These are phyloP conservation scores for Pittosporum tobira DNA, from an alignment of 129 eudicot species.

Conservation along the genomic window DNA sequence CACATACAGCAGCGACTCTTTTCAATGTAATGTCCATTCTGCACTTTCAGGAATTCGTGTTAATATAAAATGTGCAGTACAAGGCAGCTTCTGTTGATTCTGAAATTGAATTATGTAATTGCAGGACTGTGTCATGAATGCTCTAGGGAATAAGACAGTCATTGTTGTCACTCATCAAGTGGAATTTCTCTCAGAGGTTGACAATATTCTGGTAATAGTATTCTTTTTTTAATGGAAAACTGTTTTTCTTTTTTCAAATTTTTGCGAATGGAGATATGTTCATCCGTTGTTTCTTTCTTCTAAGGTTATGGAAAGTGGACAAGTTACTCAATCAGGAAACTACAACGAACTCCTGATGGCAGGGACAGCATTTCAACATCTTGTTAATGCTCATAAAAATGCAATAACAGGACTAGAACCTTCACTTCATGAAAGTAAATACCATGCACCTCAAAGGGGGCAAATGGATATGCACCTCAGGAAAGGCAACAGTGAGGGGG, in stretches of 20 bases:
- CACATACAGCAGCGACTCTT: constrained; percentile 78
- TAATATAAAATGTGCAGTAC: no score
- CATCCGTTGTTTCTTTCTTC: neutral
- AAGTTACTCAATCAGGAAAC: constrained; percentile 60
- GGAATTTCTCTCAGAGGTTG: constrained; percentile 63
- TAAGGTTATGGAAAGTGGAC: constrained; percentile 66
- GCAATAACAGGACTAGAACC: constrained; percentile 38
- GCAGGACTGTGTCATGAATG: constrained; percentile 73
- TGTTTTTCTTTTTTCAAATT: no score
- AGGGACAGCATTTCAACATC: constrained; percentile 62
- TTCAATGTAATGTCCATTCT: constrained; percentile 36
- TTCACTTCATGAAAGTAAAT: constrained; percentile 15
- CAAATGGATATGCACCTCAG: constrained; percentile 1
- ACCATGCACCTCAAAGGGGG: neutral
- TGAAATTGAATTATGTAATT: constrained; percentile 12
- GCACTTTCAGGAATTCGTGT: neutral
- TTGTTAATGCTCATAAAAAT: constrained; percentile 61
- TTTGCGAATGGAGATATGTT: neutral
- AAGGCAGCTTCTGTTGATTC: neutral
- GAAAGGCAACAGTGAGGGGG: constrained; percentile 33
- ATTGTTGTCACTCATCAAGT: constrained; percentile 86
- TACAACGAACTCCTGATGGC: constrained; percentile 42
- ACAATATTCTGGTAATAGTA: constrained; percentile 55
- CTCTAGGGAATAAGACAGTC: constrained; percentile 51
- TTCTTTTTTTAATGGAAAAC: no score